Conservation (phyloP, 805 yeast genomes). For the Candida sphagnicola region DNA sequence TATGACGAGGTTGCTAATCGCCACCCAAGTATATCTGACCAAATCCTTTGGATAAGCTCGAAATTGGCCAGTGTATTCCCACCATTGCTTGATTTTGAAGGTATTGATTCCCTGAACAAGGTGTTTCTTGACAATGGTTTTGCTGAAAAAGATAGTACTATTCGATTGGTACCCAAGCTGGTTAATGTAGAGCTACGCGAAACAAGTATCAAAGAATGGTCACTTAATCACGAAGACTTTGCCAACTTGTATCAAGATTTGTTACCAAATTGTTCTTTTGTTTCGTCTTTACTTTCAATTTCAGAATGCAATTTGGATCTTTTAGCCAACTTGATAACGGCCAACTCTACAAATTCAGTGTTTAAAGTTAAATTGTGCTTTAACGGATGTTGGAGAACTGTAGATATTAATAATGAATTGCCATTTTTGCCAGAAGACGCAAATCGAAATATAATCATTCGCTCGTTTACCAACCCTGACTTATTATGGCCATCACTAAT, state of each 20-base stretch:
- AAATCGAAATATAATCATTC: conserved; percentile 27
- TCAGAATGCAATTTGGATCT: conserved; percentile 19
- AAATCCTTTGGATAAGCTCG: conserved; percentile 26
- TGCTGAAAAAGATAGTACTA: conserved; percentile 5
- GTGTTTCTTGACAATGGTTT: background rate
- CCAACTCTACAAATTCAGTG: conserved; percentile 17
- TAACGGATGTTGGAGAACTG: conserved; percentile 51
- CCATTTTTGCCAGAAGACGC: conserved; percentile 29
- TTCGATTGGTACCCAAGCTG: conserved; percentile 12
- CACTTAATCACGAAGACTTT: conserved; percentile 33
- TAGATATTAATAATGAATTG: conserved; percentile 43
- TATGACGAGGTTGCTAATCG: conserved; percentile 13
- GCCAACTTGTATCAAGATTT: conserved; percentile 43
- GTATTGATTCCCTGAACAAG: conserved; percentile 7
- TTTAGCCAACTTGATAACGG: conserved; percentile 21
- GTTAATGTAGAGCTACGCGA: conserved; percentile 6
- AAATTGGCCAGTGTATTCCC: conserved; percentile 14
- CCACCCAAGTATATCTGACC: conserved; percentile 11
- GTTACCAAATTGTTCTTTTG: conserved; percentile 71
- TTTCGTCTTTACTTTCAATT: conserved; percentile 60
- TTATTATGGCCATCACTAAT: conserved; percentile 66
- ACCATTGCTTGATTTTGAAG: conserved; percentile 17
- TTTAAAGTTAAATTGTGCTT: conserved; percentile 42
- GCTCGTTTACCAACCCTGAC: conserved; percentile 27
- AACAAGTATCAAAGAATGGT: conserved; percentile 28